Conservation (phyloP, 176 grass and related monocot genomes). For the Canna indica region DNA sequence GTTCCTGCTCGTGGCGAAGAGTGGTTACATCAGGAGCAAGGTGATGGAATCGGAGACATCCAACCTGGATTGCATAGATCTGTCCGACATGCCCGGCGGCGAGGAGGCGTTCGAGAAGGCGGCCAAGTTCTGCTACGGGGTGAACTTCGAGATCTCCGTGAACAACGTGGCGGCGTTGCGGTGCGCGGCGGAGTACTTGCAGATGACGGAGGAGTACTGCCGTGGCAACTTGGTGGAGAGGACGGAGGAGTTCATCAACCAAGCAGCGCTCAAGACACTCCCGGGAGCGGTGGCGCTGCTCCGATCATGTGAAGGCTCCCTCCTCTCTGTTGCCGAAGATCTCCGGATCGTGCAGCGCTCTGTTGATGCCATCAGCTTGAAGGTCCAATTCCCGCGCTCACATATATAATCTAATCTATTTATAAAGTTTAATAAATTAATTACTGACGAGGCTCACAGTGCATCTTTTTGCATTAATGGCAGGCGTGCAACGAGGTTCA, state of each 20-base stretch:
- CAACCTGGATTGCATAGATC: constrained; percentile 21
- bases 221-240: constrained; percentile 30
- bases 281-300: constrained; percentile 45
- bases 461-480: no score
- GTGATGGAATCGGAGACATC: constrained; percentile 19
- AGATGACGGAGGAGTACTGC: constrained; percentile 38
- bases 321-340: constrained; percentile 40
- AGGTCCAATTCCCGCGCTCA: no score
- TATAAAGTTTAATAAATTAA: no score
- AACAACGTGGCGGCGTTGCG: constrained; percentile 46
- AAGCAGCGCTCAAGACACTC: constrained; percentile 38
- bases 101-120: constrained; percentile 67
- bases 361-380: constrained; percentile 34
- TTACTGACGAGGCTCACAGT: no score
- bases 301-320: constrained; percentile 43
- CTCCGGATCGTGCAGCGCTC: constrained; percentile 29
- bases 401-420: no score
- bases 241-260: constrained; percentile 47
- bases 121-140: constrained; percentile 59
- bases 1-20: constrained; percentile 70
- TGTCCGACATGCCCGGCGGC: constrained; percentile 47
- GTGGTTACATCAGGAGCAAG: constrained; percentile 47
- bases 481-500: constrained; percentile 50
- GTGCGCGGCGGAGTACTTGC: constrained; percentile 57
- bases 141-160: constrained; percentile 61